Conservation (phyloP, 192 early-diverging fungal species). For the Coemansia sp. region DNA sequence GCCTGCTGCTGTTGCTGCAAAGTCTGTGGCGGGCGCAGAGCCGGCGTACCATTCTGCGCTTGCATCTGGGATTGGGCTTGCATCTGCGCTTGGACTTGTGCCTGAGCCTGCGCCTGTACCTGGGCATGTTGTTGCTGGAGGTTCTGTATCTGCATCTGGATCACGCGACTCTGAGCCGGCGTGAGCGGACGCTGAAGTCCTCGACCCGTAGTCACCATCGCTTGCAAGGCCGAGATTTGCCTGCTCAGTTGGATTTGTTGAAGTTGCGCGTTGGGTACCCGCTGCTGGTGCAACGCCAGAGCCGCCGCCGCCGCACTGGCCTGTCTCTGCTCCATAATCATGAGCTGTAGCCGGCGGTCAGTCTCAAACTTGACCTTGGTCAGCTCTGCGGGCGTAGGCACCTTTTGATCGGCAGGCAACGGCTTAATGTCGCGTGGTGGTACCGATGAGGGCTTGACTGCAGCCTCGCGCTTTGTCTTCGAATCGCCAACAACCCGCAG, state of each 20-base stretch:
- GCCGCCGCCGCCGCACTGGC: slow-evolving; percentile 42
- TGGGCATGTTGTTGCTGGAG: slow-evolving; percentile 34
- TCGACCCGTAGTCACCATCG: slow-evolving; percentile 31
- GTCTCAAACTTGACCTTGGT: slow-evolving; percentile 47
- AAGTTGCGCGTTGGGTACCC: slow-evolving; percentile 23
- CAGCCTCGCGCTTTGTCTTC: slow-evolving; percentile 45
- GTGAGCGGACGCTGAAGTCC: slow-evolving; percentile 40
- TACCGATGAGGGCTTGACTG: slow-evolving; percentile 26
- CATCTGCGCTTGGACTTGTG: slow-evolving; percentile 24
- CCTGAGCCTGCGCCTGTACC: slow-evolving; percentile 22
- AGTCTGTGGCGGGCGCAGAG: slow-evolving; percentile 13
- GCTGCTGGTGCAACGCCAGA: slow-evolving; percentile 45
- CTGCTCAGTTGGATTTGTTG: slow-evolving; percentile 25
- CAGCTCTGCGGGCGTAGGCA: slow-evolving; percentile 51
- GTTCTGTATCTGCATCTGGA: slow-evolving; percentile 48
- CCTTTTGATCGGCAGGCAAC: slow-evolving; percentile 40
- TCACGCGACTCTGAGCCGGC: slow-evolving; percentile 20
- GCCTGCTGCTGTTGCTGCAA: slow-evolving; percentile 28
- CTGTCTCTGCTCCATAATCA: slow-evolving; percentile 52
- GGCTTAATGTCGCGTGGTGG: slow-evolving; percentile 51
- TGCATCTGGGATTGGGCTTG: slow-evolving; percentile 21
- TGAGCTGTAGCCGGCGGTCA: slow-evolving; percentile 43
- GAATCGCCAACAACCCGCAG: slow-evolving; percentile 33
- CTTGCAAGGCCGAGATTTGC: slow-evolving; percentile 39
- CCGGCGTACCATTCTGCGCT: slow-evolving; percentile 1